A percentile compares a stretch with the other conserved stretches of the same genome.
Conservation (phyloP, 345 rosid genomes). For the Streptanthus diversifolius region DNA sequence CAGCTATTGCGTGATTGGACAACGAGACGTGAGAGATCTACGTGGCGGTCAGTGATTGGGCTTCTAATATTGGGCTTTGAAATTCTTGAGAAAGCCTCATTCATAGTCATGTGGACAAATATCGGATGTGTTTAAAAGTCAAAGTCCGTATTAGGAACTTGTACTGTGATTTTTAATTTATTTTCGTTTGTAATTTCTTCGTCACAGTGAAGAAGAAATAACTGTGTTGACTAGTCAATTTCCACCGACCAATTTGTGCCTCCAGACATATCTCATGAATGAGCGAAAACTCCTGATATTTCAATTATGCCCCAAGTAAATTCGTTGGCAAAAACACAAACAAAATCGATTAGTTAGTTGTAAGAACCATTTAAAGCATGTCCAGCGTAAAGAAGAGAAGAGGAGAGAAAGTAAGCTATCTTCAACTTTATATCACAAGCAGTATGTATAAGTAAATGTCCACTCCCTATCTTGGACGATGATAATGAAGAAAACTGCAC, state of each 20-base stretch:
- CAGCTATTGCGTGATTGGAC: constrained; percentile 12
- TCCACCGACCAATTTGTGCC: background rate
- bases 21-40: constrained; percentile 5
- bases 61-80: background rate
- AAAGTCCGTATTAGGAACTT: background rate
- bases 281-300: background rate
- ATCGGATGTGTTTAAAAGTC: constrained; percentile 11
- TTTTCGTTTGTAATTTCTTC: background rate
- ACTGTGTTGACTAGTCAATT: background rate
- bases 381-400: background rate
- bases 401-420: constrained; percentile 9
- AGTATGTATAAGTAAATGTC: constrained; percentile 22
- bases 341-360: background rate
- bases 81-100: background rate
- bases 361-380: background rate
- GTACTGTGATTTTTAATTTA: background rate
- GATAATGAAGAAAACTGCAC: background rate
- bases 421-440: constrained; percentile 24
- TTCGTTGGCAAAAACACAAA: background rate
- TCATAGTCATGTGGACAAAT: background rate
- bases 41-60: background rate
- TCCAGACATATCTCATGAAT: background rate
- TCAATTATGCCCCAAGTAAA: background rate
- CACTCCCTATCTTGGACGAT: constrained; percentile 15
- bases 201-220: background rate